Evolutionary conservation across 805 yeast genomes (phyloP).

Genomic region (Brettanomyces sp.): DNA sequence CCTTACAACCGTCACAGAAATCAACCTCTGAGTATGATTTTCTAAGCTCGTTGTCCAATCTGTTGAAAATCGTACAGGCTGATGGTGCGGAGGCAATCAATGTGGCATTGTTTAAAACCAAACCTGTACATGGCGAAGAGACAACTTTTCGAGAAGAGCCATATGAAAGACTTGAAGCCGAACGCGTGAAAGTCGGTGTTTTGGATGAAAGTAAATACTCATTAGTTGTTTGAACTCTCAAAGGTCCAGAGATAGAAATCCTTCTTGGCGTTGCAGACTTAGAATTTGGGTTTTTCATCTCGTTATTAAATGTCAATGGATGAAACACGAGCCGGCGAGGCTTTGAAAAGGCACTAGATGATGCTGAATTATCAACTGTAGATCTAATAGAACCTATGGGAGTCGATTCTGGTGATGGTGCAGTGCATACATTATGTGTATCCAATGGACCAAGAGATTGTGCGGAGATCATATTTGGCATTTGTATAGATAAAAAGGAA

Average conservation of each 20-base stretch:
- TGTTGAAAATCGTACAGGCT: constrained; percentile 3
- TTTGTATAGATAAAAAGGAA: too few relatives aligned
- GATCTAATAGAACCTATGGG: too few relatives aligned
- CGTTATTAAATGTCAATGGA: not conserved
- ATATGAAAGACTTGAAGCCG: not conserved
- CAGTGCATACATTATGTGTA: too few relatives aligned
- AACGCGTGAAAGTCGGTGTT: constrained; percentile 2
- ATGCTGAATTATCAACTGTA: too few relatives aligned
- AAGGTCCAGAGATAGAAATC: constrained; percentile 1
- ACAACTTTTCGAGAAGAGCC: not conserved
- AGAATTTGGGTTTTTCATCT: not conserved
- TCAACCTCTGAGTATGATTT: constrained; percentile 8
- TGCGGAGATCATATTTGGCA: too few relatives aligned
- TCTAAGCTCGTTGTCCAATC: constrained; percentile 17
- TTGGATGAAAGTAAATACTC: not conserved
- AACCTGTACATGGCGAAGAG: constrained; percentile 6
- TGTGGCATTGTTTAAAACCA: not conserved
- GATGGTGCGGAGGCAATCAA: not conserved
- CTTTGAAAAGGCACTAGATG: not conserved
- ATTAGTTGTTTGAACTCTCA: not conserved
- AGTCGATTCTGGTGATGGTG: too few relatives aligned
- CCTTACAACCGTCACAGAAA: constrained; percentile 6
- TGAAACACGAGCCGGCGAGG: constrained; percentile 2
- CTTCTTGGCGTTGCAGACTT: not conserved
- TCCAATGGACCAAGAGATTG: too few relatives aligned